phyloP scores from a whole-genome alignment of 495 filamentous ascomycete genomes.

The Hapsidospora chrysogenum region DNA sequence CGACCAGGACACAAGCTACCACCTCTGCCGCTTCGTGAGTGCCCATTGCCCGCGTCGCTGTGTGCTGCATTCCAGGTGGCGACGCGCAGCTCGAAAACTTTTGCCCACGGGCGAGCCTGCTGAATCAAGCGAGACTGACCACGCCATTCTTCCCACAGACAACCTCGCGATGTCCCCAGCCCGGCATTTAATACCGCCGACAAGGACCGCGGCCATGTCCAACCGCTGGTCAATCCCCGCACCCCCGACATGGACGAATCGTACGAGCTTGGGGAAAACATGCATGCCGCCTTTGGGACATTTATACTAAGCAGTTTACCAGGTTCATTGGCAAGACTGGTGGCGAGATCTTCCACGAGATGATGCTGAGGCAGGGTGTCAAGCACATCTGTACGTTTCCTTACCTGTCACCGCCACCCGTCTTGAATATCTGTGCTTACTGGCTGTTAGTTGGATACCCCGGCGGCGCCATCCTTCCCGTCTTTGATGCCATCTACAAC shows the following conservation, averaged over 20 bases:
- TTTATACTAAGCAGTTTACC: constrained; percentile 4
- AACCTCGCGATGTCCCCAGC: constrained; percentile 37
- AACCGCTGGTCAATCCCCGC: constrained; percentile 46
- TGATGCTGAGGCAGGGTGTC: constrained; percentile 87
- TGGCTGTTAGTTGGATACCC: constrained; percentile 46
- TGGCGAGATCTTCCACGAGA: constrained; percentile 96
- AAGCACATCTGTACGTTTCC: constrained; percentile 71
- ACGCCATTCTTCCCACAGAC: no score
- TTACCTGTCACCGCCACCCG: not conserved
- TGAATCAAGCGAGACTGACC: no score
- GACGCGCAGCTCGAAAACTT: no score
- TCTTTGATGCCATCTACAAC: constrained; percentile 72
- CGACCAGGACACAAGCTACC: not conserved
- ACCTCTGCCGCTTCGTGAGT: not conserved
- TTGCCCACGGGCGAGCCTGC: no score
- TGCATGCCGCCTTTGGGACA: constrained; percentile 9
- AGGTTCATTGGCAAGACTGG: constrained; percentile 91
- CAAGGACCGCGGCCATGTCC: constrained; percentile 35
- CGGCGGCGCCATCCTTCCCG: constrained; percentile 67
- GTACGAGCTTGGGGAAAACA: no score
- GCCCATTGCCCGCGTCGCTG: no score
- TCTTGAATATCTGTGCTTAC: constrained; percentile 3
- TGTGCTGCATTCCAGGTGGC: no score
- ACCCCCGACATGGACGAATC: constrained; percentile 59
- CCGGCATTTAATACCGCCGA: constrained; percentile 49